These are phyloP conservation scores for Arctostaphylos glauca DNA, from an alignment of 148 eudicot genomes.

Conservation along the genomic window DNA sequence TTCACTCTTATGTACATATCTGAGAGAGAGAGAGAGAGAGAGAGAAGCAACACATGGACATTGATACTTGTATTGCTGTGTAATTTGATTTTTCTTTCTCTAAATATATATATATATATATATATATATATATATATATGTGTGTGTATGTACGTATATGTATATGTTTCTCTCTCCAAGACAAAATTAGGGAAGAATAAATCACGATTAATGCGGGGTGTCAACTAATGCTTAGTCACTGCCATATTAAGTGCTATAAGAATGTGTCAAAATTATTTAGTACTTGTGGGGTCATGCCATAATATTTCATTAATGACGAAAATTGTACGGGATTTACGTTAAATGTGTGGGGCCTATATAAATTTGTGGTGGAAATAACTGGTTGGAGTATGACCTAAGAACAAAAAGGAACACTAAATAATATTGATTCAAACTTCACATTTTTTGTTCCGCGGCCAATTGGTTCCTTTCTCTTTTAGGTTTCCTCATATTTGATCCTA, in stretches of 20 bases:
- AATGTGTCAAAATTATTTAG: background rate
- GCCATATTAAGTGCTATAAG: background rate
- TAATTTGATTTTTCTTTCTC: background rate
- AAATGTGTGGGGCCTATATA: background rate
- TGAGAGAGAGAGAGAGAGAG: too few species aligned
- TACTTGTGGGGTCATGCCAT: background rate
- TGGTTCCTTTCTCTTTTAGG: background rate
- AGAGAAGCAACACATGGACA: background rate
- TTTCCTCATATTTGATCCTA: background rate
- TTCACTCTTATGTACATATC: background rate
- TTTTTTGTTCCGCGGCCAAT: background rate
- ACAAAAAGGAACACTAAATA: background rate
- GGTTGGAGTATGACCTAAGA: background rate
- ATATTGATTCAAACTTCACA: background rate
- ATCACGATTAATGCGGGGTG: constrained; percentile 16
- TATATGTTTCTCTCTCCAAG: background rate
- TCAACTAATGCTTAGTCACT: constrained; percentile 8
- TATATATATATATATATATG: too few species aligned
- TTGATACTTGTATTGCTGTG: background rate
- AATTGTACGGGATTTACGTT: background rate
- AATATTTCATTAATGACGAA: background rate
- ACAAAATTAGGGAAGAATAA: constrained; percentile 1
- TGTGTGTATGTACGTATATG: background rate
- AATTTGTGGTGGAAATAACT: background rate
- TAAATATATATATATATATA: too few species aligned